Evolutionary conservation across 108 stramenopile species (phyloP), one percentile per base, ranked within the genome.

Genomic region (Nitzschia sp.): DNA sequence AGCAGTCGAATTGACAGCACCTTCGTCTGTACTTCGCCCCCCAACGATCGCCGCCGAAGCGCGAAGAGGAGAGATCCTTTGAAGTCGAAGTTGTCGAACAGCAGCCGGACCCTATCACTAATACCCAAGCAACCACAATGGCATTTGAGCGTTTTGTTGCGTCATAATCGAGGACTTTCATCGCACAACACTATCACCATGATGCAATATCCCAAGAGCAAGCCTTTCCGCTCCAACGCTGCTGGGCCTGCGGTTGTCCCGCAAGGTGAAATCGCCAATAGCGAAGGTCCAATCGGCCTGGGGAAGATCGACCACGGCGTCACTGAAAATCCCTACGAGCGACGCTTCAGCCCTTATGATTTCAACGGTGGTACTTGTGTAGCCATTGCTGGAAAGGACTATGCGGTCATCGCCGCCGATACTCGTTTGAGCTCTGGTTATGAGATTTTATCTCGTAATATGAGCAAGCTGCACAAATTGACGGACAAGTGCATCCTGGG

Each of bases 401-500:
- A 94, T 69, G 96, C 93, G n/a, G 92, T 99, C 8, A 82, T 98
- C 2, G 98, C 97, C 6, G 95, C 88, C n/a, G 97, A 98, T 64
- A 98, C 97, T 1, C 87, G 98, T 36, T 78, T 98, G 56, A 81
- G 82, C 48, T 79, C 82, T 42, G 98, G 97, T 3, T 99, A 98
- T 74, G 86, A 90, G 61, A 98, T 99, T 75, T 63, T 97, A 64
- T 85, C 88, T 29, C 87, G 98, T 18, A 86, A 98, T 35, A 83
- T 86, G 46, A 79, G 82, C 76, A 98, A 91, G 67, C 82, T 92
- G 38, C 92, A 92, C 62, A 64, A 79, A 46, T 80, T 92, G 59
- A 97, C 95, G 1, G 74, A 71, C 46, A 87, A 93, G 38, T 93
- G 92, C 67, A 92, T 97, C 31, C 71, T 99, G 34, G 96, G 95